Base-by-base conservation (phyloP, 371 early-diverging fungal species). In the Massospora cicadina region DNA sequence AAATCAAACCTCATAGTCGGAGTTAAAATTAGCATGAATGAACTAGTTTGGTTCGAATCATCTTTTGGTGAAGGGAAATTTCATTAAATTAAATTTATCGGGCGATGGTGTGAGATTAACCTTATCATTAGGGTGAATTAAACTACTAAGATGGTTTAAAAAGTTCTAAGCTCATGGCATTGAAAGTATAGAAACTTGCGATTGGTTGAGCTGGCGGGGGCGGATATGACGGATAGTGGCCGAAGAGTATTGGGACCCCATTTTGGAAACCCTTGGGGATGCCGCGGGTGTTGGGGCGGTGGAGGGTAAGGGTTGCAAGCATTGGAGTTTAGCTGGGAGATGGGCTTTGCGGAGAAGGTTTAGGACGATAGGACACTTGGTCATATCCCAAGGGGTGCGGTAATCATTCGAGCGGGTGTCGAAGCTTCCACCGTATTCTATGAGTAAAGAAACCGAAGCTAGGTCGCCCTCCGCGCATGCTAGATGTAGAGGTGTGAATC, bases 401-500 rank as follows among this genome's bases (percentile, higher is more conserved):
- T 17, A 17, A 17, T 43, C 43, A 17, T 43, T 43, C 10, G 43
- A 5, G 43, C 5, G 5, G 43, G 43, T 17, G 17, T 43, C 43
- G 17, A 43, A 17, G 43, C 5, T 17, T 5, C 10, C 5, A 43
- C 17, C 43, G 17, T 43, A 10, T 2, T 29, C 55, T 24, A 67
- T 7, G 54, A 85, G 69, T 29, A 76, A 59, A 63, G 66, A 67
- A 33, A 83, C 68, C 27, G 79, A 69, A 0, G 72, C 73, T 28
- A 77, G 28, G 62, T 82, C 76, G 1, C 81, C 81, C 66, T 81
- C 83, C 0, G 79, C 81, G 33, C 76, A 73, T 1, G 84, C 84
- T 63, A 79, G 78, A 65, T 85, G 86, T 65, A 85, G 69, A 1
- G 84, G 80, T 1, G 86, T 83, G 81, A 82, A 81, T 68, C 74